These are phyloP conservation scores for Hanseniaspora lachancei DNA, from an alignment of 805 yeast species.

Conservation along the genomic window DNA sequence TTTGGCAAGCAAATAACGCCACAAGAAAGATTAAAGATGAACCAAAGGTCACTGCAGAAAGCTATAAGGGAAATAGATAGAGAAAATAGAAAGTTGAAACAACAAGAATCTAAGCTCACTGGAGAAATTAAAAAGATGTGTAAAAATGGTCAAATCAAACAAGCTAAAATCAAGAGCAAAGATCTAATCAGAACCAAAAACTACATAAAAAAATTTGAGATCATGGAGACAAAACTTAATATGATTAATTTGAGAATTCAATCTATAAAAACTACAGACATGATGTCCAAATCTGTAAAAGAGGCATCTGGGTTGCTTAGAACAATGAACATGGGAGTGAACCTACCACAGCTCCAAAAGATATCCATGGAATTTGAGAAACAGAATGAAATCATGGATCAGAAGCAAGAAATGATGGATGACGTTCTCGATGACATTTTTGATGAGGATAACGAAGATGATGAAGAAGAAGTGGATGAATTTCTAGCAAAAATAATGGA, in stretches of 20 bases:
- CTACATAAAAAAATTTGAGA: constrained; percentile 73
- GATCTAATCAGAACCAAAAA: constrained; percentile 80
- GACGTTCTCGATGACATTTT: constrained; percentile 94
- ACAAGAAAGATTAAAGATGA: constrained; percentile 83
- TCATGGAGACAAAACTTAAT: constrained; percentile 89
- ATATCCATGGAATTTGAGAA: constrained; percentile 92
- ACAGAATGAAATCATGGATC: constrained; percentile 94
- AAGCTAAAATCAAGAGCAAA: constrained; percentile 90
- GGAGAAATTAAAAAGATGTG: constrained; percentile 84
- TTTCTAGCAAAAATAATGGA: constrained; percentile 84
- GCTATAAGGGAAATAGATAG: constrained; percentile 88
- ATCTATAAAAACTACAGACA: constrained; percentile 81
- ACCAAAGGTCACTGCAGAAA: constrained; percentile 87
- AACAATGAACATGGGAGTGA: constrained; percentile 82
- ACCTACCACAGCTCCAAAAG: constrained; percentile 72
- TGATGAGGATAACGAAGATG: constrained; percentile 70
- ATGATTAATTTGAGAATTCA: constrained; percentile 87
- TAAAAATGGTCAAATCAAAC: constrained; percentile 72
- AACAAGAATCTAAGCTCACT: constrained; percentile 79
- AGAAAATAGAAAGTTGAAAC: constrained; percentile 73
- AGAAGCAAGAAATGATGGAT: constrained; percentile 96
- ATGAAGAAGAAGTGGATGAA: constrained; percentile 82
- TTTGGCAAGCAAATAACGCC: constrained; percentile 91
- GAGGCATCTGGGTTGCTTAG: constrained; percentile 79
- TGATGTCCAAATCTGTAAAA: constrained; percentile 88